Conservation (phyloP, 352 stramenopile genomes). For the Pythium dissimile region DNA sequence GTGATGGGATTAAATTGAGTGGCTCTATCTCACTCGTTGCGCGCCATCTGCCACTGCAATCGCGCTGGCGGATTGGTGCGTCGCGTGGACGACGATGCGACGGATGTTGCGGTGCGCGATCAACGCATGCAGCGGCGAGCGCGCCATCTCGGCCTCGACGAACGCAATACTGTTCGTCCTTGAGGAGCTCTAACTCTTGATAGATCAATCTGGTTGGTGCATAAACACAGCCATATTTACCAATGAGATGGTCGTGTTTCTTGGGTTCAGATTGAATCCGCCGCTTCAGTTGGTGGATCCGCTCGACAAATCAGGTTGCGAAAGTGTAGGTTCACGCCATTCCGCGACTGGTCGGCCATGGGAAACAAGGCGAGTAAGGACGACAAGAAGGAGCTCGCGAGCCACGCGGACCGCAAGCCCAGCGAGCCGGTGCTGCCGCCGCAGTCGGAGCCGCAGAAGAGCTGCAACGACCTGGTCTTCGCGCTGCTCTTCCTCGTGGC, state of each 20-base stretch:
- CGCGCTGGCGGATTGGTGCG: constrained; percentile 3
- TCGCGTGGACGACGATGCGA: constrained; percentile 45
- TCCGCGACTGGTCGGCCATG: constrained; percentile 8
- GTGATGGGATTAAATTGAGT: too few species aligned
- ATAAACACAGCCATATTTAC: background rate
- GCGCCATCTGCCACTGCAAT: constrained; percentile 5
- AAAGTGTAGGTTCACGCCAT: background rate
- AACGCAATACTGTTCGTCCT: too few species aligned
- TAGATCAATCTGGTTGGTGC: background rate
- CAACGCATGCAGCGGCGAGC: constrained; percentile 4
- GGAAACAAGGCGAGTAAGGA: constrained; percentile 23
- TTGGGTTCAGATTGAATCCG: background rate
- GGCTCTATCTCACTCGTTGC: too few species aligned
- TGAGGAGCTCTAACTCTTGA: too few species aligned
- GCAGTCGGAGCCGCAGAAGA: constrained; percentile 31
- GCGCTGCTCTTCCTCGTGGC: constrained; percentile 47
- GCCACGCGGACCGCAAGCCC: constrained; percentile 12
- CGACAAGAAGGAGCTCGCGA: constrained; percentile 24
- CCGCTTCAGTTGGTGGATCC: constrained; percentile 16
- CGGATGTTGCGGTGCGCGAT: constrained; percentile 42
- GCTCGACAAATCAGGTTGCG: constrained; percentile 20
- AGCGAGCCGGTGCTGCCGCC: constrained; percentile 20
- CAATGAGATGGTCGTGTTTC: background rate
- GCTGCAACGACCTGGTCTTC: constrained; percentile 80
- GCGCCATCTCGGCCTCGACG: background rate